phyloP scores from a whole-genome alignment of 805 yeast genomes.

The Wickerhamomyces alni region DNA sequence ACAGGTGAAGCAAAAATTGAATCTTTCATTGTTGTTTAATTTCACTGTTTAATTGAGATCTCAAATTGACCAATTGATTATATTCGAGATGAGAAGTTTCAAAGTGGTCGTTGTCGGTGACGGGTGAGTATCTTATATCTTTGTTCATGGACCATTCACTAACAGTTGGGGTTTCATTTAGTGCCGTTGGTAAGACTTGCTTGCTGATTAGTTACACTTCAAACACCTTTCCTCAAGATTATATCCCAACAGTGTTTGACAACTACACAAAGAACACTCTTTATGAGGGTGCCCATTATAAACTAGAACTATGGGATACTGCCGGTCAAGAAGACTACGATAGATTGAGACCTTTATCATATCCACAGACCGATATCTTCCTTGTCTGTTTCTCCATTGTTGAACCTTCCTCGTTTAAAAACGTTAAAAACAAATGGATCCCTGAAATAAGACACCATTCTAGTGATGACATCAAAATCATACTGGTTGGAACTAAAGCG shows the following conservation, averaged over 20 bases:
- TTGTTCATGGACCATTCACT: constrained; percentile 1
- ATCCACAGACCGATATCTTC: constrained; percentile 89
- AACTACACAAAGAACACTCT: constrained; percentile 84
- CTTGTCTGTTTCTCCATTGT: constrained; percentile 81
- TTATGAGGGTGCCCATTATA: constrained; percentile 76
- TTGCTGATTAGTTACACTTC: constrained; percentile 84
- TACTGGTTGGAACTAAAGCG: constrained; percentile 83
- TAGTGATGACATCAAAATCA: constrained; percentile 58
- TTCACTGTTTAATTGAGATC: neutral
- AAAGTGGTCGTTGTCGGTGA: constrained; percentile 94
- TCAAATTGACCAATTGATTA: too few species aligned
- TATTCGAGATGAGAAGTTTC: constrained; percentile 61
- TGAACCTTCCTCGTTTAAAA: constrained; percentile 72
- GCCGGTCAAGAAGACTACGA: constrained; percentile 95
- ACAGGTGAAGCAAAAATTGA: too few species aligned
- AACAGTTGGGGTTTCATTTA: constrained; percentile 10
- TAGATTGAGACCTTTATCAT: constrained; percentile 79
- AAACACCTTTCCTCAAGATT: constrained; percentile 88
- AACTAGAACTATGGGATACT: constrained; percentile 90
- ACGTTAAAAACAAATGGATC: constrained; percentile 76
- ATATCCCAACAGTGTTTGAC: constrained; percentile 91
- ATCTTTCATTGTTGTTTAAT: too few species aligned
- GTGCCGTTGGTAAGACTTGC: constrained; percentile 93
- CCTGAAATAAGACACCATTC: constrained; percentile 87
- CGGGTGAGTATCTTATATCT: constrained; percentile 38